Conservation (phyloP, 768 basidiomycete species). For the Mycena chlorophos region DNA sequence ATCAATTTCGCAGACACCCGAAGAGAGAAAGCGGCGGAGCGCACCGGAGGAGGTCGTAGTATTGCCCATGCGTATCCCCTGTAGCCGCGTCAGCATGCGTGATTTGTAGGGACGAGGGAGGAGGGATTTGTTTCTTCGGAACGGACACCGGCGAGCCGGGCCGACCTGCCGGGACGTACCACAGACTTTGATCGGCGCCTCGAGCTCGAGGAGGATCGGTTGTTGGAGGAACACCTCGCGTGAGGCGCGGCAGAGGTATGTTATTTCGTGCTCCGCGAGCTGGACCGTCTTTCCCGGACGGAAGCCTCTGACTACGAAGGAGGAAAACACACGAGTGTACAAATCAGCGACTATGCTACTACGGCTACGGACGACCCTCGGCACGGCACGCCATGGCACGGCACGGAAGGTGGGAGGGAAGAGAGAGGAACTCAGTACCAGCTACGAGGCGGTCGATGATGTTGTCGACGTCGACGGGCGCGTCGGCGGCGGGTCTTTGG, state of each 20-base stretch:
- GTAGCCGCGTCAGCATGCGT: not conserved
- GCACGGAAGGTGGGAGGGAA: not conserved
- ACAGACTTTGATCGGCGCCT: slow-evolving; percentile 12
- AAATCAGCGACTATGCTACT: not conserved
- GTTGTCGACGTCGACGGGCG: not conserved
- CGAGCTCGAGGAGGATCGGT: slow-evolving; percentile 10
- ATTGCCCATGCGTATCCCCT: slow-evolving; percentile 14
- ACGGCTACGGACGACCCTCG: not conserved
- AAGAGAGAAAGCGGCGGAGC: too few relatives aligned
- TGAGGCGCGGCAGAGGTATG: not conserved
- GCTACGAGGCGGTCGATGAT: not conserved
- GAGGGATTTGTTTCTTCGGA: too few relatives aligned
- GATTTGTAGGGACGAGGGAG: too few relatives aligned
- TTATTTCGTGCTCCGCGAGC: not conserved
- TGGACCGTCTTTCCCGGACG: slow-evolving; percentile 4
- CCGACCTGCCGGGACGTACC: not conserved
- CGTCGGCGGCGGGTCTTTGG: not conserved
- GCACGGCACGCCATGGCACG: not conserved
- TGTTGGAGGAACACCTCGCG: not conserved
- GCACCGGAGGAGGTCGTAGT: slow-evolving; percentile 14
- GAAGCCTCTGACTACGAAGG: slow-evolving; percentile 4
- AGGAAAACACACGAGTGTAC: not conserved
- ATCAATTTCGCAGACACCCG: too few relatives aligned
- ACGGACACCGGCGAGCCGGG: too few relatives aligned
- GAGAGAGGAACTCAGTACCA: not conserved